Conservation (phyloP, 2,329 filamentous ascomycete species). For the Epichloe baconii region DNA sequence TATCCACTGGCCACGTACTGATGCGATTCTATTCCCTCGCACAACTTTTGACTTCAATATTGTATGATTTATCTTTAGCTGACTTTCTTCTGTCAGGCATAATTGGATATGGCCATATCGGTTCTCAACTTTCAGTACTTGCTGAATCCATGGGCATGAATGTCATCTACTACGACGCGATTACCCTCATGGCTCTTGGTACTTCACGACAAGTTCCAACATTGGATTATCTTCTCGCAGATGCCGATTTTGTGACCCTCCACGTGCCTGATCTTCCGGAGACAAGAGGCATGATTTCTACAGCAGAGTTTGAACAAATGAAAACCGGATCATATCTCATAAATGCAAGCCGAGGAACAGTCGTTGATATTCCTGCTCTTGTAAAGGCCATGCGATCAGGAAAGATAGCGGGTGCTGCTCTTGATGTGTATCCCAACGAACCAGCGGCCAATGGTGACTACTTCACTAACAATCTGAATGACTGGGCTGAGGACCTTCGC, state of each 20-base stretch:
- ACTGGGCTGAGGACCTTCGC: slow-evolving; percentile 75
- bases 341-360: slow-evolving; percentile 86
- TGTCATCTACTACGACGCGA: slow-evolving; percentile 92
- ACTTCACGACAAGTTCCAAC: slow-evolving; percentile 72
- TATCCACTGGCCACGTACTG: slow-evolving; percentile 3
- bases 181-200: slow-evolving; percentile 89
- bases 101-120: slow-evolving; percentile 94
- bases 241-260: slow-evolving; percentile 84
- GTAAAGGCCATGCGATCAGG: slow-evolving; percentile 76
- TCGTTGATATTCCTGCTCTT: slow-evolving; percentile 87
- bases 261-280: slow-evolving; percentile 91
- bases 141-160: slow-evolving; percentile 97
- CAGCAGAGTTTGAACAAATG: slow-evolving; percentile 71
- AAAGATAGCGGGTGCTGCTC: slow-evolving; percentile 83
- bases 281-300: slow-evolving; percentile 86
- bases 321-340: slow-evolving; percentile 87
- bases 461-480: slow-evolving; percentile 73
- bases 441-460: slow-evolving; percentile 90
- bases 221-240: slow-evolving; percentile 60
- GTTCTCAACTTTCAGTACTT: slow-evolving; percentile 86
- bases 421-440: slow-evolving; percentile 93
- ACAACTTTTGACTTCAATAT: background rate
- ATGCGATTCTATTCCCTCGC: background rate
- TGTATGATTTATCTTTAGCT: background rate
- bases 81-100: slow-evolving; percentile 45